A percentile compares a stretch with the other conserved stretches of the same genome.
These are phyloP conservation scores for Haplosporangium sp. DNA, from an alignment of 371 early-diverging fungal genomes.

Conservation along the genomic window DNA sequence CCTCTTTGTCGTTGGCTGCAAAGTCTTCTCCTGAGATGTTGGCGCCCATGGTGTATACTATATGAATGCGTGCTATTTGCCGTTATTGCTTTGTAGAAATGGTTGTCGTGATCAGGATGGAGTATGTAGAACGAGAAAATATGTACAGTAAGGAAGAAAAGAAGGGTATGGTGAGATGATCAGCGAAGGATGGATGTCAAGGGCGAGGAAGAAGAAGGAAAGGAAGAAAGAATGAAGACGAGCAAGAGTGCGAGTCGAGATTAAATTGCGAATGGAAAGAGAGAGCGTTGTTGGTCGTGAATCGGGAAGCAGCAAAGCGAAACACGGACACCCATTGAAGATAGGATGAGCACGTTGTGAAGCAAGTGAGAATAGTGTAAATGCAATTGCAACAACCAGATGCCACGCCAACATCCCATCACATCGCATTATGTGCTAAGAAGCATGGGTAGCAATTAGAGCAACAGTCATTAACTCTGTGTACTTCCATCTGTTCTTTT, in stretches of 20 bases:
- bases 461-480: no score
- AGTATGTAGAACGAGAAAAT: neutral
- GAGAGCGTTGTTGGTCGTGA: no score
- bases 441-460: no score
- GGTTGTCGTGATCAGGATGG: neutral
- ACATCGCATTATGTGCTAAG: no score
- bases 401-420: no score
- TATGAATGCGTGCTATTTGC: neutral
- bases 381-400: no score
- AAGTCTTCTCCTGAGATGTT: constrained; percentile 44
- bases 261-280: no score
- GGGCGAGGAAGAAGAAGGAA: neutral
- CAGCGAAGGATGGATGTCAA: neutral
- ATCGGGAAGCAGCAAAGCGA: no score
- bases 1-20: constrained; percentile 40
- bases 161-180: neutral
- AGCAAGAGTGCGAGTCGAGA: neutral
- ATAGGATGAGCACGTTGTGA: no score
- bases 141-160: neutral
- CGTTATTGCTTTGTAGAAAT: neutral
- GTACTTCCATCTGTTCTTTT: no score
- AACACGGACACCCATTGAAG: no score
- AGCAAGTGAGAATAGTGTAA: no score
- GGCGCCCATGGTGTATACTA: constrained; percentile 30
- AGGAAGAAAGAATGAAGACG: neutral